Base-by-base conservation (phyloP, 768 basidiomycete genomes). In the Fomitopsis pulvina region DNA sequence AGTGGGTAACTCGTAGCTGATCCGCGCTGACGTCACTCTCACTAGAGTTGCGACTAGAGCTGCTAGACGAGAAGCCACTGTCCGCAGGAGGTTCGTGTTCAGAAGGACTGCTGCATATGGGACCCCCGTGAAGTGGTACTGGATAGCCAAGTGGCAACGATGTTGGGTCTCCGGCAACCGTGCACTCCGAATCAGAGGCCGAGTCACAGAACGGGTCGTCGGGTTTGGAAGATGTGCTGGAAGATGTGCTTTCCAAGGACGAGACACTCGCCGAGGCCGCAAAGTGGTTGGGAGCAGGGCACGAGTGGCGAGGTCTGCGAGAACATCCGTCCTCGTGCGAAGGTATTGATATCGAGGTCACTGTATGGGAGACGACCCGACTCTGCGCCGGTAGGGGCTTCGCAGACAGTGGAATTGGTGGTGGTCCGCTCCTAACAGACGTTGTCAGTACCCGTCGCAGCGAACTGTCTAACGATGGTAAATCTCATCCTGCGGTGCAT, bases 21-120 rank as follows among this genome's bases (percentile, higher is more conserved):
- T 47, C 30, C 20, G 34, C 43, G 38, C 55, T 61, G 24, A 59
- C 34, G 54, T 71, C 67, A 39, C 63, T 66, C 48, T 72, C 71
- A 32, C 65, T 70, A n/a, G 71, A 73, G 16, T 62, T 66, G 41
- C 65, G 63, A 52, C 72, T 72, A 18, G 72, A 69, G 52, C 68
- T 66, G 47, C 59, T 62, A 24, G 69, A 63, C 45, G 34, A 37
- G 34, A 37, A 37, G 14, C 34, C 34, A 32, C 47, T 50, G 26
- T 57, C 54, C 5, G 48, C 41, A 18, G 53, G 55, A 12, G 39
- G 38, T 8, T 58, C 54, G 2, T 48, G 47, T 22, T 48, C 21
- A 6, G 34, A 37, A 12, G 34, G 34, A 37, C 34, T 37, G 34
- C 34, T 37, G 34, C 18, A 37, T 18, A 37, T 18, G 5, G 34